Evolutionary conservation across 352 stramenopile species (phyloP), one percentile per base, ranked within the genome.

Genomic region (Phytophthora pisi): DNA sequence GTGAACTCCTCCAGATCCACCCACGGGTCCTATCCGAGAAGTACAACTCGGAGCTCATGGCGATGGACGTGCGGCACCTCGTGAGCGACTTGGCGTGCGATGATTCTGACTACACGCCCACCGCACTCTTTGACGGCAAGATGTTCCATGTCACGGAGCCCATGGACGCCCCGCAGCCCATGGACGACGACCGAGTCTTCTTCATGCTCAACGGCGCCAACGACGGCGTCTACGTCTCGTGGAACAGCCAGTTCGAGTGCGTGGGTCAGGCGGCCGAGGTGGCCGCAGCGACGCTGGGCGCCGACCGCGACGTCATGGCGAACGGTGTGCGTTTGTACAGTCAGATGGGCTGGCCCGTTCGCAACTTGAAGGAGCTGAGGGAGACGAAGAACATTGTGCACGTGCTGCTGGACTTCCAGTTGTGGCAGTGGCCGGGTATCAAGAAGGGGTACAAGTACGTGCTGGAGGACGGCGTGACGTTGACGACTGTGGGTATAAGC

Each of bases 161-260:
- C 0, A 89, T 87, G 75, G 62, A 75, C 23, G 52, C 28, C 26
- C 64, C 63, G 2, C 30, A 50, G 36, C 53, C 70, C 3, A 64
- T 61, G 13, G 23, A 20, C 36, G 57, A 61, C 6, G 68, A 91
- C 77, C 74, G 77, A 65, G 56, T 89, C 50, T 92, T 92, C 56
- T 85, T 92, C 72, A 84, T 92, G 77, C 81, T 92, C 64, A 92
- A 92, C 53, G 84, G 84, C 15, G 76, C 60, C 11, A 92, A 90
- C 57, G 75, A 89, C 46, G 84, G 84, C 13, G 42, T 92, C 30
- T 90, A 89, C 73, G 79, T 87, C 26, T 68, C 73, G 7, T 92
- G 79, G 78, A 90, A 88, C 64, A 77, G 82, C 18, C 54, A 87
- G 45, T 88, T 84, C 31, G 70, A 68, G 2, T 92, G 84, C 51